Evolutionary conservation across 306 rosid species (phyloP), one percentile per base, ranked within the genome.

Genomic region (Acmispon strigosus): DNA sequence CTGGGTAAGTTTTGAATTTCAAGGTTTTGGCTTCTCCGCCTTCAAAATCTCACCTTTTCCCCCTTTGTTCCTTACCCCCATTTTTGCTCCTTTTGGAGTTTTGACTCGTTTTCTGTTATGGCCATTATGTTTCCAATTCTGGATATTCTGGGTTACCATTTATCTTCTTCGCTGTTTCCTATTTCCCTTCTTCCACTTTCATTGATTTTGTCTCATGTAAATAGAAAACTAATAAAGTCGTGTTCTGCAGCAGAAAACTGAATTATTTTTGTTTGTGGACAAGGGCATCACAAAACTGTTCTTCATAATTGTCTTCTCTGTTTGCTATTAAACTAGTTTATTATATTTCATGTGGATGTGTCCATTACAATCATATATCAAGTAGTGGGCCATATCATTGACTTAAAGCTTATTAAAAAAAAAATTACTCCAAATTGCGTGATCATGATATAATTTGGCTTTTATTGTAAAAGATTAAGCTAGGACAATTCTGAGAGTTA

Each of bases 1-100:
- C 97, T 29, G 97, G 97, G 97, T 91, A 75, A 78, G 82, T 54
- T 51, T 66, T 48, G 24, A 11, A n/a, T 60, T 73, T 68, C 15
- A 15, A 24, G n/a, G 27, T 58, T 59, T 12, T 24, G 2, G 11
- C 39, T 58, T 66, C 57, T 55, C 13, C 36, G 47, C 49, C 60
- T 7, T 48, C 72, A 69, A 54, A 12, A 48, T 75, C 45, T 71
- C 20, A 9, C 14, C 17, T 8, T 74, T 77, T 11, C 1, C 29
- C 4, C 45, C 10, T 52, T 32, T 9, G 18, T 24, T 32, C 3
- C 34, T 68, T 39, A 4, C 45, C 9, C 10, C 62, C 62, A 37
- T n/a, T 65, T 75, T 56, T 43, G 12, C 5, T 49, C 8, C 57
- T 65, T 65, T 47, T 56, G 59, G 64, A 13, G 15, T 62, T 56